phyloP scores from a whole-genome alignment of 1,284 basidiomycete species.

The Mrakiaceae sp. region DNA sequence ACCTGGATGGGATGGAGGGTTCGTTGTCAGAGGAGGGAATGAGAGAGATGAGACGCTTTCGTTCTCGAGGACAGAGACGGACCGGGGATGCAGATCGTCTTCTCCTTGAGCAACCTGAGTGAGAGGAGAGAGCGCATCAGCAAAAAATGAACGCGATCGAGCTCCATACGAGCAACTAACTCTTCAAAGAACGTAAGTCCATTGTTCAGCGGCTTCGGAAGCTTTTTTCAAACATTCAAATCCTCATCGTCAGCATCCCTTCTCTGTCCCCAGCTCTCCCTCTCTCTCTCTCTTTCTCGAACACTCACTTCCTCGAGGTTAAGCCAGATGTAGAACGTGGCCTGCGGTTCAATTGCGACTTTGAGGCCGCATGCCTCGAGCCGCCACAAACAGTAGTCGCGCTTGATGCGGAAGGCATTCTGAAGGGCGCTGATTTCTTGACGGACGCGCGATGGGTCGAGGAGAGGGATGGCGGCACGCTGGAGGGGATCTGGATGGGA shows the following conservation, averaged over 20 bases:
- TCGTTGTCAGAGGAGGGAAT: conserved; percentile 5
- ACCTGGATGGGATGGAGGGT: conserved; percentile 47
- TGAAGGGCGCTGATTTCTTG: conserved; percentile 76
- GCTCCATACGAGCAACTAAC: too few species aligned
- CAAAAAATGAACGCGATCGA: too few species aligned
- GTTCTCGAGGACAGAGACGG: too few species aligned
- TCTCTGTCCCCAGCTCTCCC: too few species aligned
- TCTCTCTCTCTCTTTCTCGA: too few species aligned
- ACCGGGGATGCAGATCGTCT: too few species aligned
- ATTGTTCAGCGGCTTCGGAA: too few species aligned
- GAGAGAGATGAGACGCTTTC: conserved; percentile 1
- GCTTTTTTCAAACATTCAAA: too few species aligned
- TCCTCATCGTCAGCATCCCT: too few species aligned
- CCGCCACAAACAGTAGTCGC: conserved; percentile 77
- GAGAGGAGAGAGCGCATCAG: too few species aligned
- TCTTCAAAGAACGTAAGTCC: too few species aligned
- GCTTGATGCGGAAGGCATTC: conserved; percentile 47
- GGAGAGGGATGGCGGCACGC: conserved; percentile 66
- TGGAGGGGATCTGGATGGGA: conserved; percentile 41
- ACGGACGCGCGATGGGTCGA: conserved; percentile 56
- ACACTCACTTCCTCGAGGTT: neutral
- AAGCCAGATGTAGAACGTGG: conserved; percentile 87
- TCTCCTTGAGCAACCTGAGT: too few species aligned
- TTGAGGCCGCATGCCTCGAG: conserved; percentile 64
- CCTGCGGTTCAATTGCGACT: conserved; percentile 58